Conservation (phyloP, 192 early-diverging fungal genomes). For the Coemansia sp. region DNA sequence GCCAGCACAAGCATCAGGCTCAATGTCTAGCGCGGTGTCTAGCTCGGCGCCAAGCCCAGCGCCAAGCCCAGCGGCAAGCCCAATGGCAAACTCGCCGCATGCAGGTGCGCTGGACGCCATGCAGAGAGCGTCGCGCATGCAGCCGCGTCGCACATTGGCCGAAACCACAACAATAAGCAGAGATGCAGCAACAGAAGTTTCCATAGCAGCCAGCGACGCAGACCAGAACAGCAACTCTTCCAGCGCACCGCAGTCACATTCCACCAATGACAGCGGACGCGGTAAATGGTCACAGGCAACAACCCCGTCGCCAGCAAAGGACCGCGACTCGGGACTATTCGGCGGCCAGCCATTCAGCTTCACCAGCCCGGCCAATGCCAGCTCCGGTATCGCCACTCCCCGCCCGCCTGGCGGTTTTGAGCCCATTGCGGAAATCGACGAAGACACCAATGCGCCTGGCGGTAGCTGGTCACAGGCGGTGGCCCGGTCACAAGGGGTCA, state of each 20-base stretch:
- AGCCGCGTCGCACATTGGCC: conserved; percentile 9
- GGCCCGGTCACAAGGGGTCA: conserved; percentile 8
- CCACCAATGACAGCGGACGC: not conserved
- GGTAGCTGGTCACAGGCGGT: conserved; percentile 25
- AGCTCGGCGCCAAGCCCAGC: too few relatives aligned
- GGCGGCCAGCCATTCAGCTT: conserved; percentile 40
- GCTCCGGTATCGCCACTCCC: conserved; percentile 8
- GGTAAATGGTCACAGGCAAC: conserved; percentile 47
- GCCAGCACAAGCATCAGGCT: conserved; percentile 18
- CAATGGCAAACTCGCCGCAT: conserved; percentile 48
- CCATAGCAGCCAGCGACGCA: not conserved
- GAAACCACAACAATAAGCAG: not conserved
- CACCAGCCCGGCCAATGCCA: conserved; percentile 17
- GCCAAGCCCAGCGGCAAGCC: conserved; percentile 15
- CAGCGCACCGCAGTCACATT: not conserved
- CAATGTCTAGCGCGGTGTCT: conserved; percentile 13
- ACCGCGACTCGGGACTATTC: conserved; percentile 51
- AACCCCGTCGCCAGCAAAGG: conserved; percentile 25
- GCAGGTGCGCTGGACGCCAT: conserved; percentile 48
- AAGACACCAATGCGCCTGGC: conserved; percentile 6
- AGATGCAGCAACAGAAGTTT: not conserved
- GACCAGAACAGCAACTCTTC: not conserved
- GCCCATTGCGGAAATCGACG: conserved; percentile 47
- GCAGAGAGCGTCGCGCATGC: conserved; percentile 35
- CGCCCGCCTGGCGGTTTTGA: conserved; percentile 21